Percentiles rank a stretch among this genome's conserved stretches.
phyloP scores from a whole-genome alignment of 352 stramenopile genomes.

The Globisporangium cystogenes region DNA sequence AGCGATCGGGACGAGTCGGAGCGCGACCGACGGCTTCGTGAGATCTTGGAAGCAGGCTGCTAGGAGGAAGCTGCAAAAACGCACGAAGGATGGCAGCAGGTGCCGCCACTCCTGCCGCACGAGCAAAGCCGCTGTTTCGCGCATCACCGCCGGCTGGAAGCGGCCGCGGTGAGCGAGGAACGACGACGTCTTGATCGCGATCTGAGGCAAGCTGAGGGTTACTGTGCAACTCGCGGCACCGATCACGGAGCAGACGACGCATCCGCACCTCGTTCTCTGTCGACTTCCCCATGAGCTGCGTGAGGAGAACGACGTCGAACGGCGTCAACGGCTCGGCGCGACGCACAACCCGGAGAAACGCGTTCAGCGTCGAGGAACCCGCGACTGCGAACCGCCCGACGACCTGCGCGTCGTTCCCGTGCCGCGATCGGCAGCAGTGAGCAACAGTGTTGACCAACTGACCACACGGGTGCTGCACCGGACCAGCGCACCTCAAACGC shows the following conservation, averaged over 20 bases:
- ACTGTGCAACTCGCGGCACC: too few species aligned
- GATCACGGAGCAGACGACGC: too few species aligned
- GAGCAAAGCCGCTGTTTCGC: constrained; percentile 22
- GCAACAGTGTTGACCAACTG: neutral
- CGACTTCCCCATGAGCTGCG: constrained; percentile 50
- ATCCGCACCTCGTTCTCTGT: constrained; percentile 55
- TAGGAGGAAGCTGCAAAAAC: constrained; percentile 51
- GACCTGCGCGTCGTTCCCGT: constrained; percentile 14
- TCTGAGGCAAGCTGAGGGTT: constrained; percentile 7
- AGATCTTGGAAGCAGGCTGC: constrained; percentile 35
- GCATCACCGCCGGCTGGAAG: constrained; percentile 26
- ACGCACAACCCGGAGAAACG: constrained; percentile 39
- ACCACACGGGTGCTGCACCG: neutral
- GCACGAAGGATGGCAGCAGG: constrained; percentile 38
- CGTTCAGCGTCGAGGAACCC: constrained; percentile 39
- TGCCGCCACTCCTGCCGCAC: constrained; percentile 35
- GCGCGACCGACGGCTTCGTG: constrained; percentile 24
- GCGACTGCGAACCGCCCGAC: constrained; percentile 53
- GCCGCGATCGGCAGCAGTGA: neutral
- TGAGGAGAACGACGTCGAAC: constrained; percentile 65
- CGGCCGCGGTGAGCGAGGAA: constrained; percentile 30
- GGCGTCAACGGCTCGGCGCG: constrained; percentile 33
- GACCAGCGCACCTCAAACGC: constrained; percentile 32
- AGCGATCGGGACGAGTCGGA: constrained; percentile 32
- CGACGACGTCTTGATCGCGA: constrained; percentile 37